Percentiles rank a stretch among this genome's conserved stretches.
phyloP scores from a whole-genome alignment of 2,329 filamentous ascomycete species.

The Cucurbitaria berberidis region DNA sequence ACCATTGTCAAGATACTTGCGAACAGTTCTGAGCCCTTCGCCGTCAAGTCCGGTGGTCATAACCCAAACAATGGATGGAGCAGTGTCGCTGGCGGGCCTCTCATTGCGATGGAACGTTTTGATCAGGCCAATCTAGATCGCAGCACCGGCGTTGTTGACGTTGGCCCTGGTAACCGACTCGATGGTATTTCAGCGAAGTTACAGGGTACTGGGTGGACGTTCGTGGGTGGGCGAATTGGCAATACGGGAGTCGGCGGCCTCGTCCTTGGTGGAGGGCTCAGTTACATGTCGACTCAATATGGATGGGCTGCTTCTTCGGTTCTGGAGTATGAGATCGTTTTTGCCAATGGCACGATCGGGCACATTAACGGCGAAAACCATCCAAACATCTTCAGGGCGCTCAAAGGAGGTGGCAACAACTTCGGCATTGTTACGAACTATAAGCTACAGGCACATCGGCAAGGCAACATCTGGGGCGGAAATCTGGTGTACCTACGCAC shows the following conservation, averaged over 20 bases:
- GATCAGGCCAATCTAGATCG: conserved; percentile 36
- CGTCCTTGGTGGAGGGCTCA: conserved; percentile 52
- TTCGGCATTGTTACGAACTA: conserved; percentile 49
- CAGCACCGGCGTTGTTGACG: conserved; percentile 33
- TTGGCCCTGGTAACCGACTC: conserved; percentile 43
- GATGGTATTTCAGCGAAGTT: conserved; percentile 48
- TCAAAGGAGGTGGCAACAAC: conserved; percentile 49
- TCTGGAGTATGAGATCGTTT: conserved; percentile 55
- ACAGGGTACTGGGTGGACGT: conserved; percentile 48
- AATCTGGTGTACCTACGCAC: conserved; percentile 51
- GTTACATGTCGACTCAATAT: conserved; percentile 48
- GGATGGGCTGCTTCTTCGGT: conserved; percentile 55
- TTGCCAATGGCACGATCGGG: conserved; percentile 53
- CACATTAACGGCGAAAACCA: conserved; percentile 30
- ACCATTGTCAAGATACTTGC: conserved; percentile 58
- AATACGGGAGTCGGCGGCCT: conserved; percentile 57
- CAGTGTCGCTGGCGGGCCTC: conserved; percentile 53
- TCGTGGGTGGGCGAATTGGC: conserved; percentile 55
- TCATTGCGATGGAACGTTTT: conserved; percentile 53
- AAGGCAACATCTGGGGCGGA: conserved; percentile 55
- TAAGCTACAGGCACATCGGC: conserved; percentile 27
- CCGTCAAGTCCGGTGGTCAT: conserved; percentile 61
- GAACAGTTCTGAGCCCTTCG: conserved; percentile 55
- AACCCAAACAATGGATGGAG: conserved; percentile 56
- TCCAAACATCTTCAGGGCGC: conserved; percentile 46